Percentiles rank a stretch among this genome's conserved stretches.
Evolutionary conservation across 345 rosid genomes (phyloP).

Genomic region (Bretschneidera sinensis): DNA sequence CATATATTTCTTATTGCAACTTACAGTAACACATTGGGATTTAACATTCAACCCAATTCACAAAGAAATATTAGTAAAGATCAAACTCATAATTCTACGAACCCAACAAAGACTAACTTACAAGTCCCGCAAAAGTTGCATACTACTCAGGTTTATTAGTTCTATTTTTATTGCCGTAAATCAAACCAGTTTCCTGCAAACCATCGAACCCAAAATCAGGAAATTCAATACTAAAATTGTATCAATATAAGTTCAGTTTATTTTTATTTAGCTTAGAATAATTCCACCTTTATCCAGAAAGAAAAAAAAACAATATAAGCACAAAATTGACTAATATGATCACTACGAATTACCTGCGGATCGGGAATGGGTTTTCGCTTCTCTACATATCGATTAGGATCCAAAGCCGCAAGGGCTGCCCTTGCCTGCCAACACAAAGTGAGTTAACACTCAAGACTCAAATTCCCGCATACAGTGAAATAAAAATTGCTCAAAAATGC

Average conservation of each 20-base stretch:
- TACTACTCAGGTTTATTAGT: constrained; percentile 28
- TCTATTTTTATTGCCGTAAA: constrained; percentile 54
- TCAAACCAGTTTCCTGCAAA: constrained; percentile 66
- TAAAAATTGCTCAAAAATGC: too few relatives aligned
- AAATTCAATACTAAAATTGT: background rate
- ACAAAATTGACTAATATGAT: background rate
- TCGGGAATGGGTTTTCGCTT: constrained; percentile 74
- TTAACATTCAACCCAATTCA: too few relatives aligned
- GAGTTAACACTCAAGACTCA: background rate
- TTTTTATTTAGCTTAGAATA: too few relatives aligned
- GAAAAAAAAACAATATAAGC: too few relatives aligned
- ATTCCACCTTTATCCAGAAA: too few relatives aligned
- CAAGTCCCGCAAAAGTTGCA: too few relatives aligned
- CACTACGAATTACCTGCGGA: constrained; percentile 58
- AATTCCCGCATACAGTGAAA: too few relatives aligned
- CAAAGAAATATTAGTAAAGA: too few relatives aligned
- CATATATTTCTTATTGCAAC: background rate
- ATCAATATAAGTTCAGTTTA: background rate
- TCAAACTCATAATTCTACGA: too few relatives aligned
- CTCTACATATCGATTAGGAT: constrained; percentile 63
- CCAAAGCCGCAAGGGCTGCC: constrained; percentile 66
- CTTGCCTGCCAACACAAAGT: constrained; percentile 47
- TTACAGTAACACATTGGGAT: too few relatives aligned
- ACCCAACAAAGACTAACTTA: background rate
- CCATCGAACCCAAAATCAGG: background rate